These are phyloP conservation scores for Apocynum venetum DNA, from an alignment of 257 asterid genomes.

Conservation along the genomic window DNA sequence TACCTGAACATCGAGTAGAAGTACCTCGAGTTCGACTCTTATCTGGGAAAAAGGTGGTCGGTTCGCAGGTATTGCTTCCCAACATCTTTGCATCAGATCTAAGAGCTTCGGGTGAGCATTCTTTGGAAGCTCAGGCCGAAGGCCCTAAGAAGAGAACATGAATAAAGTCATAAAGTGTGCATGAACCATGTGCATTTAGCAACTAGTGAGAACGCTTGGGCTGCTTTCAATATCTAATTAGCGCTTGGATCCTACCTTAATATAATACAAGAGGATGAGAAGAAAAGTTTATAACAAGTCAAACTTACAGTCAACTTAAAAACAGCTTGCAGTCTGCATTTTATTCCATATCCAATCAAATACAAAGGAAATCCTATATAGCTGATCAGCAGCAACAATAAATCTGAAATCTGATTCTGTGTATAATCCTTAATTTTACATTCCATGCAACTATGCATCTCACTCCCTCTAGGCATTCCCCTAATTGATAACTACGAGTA, in stretches of 20 bases:
- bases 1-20: slow-evolving; percentile 56
- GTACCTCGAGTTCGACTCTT: slow-evolving; percentile 59
- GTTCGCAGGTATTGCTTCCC: slow-evolving; percentile 58
- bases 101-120: slow-evolving; percentile 57
- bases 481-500: not conserved
- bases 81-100: slow-evolving; percentile 77
- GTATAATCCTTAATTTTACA: not conserved
- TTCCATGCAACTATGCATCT: not conserved
- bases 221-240: not conserved
- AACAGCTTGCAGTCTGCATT: not conserved
- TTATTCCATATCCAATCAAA: not conserved
- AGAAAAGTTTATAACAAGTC: not conserved
- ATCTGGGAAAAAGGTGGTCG: slow-evolving; percentile 76
- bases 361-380: not conserved
- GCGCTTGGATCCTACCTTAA: not conserved
- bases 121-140: slow-evolving; percentile 76
- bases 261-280: not conserved
- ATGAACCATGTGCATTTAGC: not conserved
- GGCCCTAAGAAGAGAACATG: slow-evolving; percentile 50
- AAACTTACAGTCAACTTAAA: not conserved
- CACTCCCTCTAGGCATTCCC: not conserved
- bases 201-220: not conserved
- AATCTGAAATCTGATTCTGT: not conserved
- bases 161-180: not conserved
- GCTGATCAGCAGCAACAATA: not conserved